phyloP scores from a whole-genome alignment of 208 protist genomes.

The Leishmania tarentolae region DNA sequence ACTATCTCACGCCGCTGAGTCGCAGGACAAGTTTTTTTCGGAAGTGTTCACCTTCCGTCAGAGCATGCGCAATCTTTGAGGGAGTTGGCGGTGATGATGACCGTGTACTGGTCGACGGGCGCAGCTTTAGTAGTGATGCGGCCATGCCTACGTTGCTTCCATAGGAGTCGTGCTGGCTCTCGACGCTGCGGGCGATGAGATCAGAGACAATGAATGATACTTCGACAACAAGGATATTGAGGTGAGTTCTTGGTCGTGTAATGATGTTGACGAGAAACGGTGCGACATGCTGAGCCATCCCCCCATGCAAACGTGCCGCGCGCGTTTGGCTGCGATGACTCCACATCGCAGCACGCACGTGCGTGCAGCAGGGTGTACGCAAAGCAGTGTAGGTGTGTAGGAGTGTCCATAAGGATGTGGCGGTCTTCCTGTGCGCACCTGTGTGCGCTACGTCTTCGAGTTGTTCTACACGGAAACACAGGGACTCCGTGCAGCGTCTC shows the following conservation, averaged over 20 bases:
- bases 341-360: too few species aligned
- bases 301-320: neutral
- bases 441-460: neutral
- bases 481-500: neutral
- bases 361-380: neutral
- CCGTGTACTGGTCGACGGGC: neutral
- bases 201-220: neutral
- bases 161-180: neutral
- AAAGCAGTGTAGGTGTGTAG: neutral
- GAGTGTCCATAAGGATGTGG: neutral
- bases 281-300: too few species aligned
- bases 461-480: neutral
- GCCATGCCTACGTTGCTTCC: too few species aligned
- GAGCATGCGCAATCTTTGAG: conserved; percentile 59
- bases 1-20: conserved; percentile 63
- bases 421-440: neutral
- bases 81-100: conserved; percentile 1
- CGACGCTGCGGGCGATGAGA: neutral
- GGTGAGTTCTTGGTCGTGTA: neutral
- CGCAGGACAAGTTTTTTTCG: conserved; percentile 80
- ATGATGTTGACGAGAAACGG: neutral
- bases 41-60: conserved; percentile 83
- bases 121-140: neutral
- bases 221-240: neutral
- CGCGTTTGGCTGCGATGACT: neutral